phyloP scores from a whole-genome alignment of 768 basidiomycete species.

The Agrocybe praecox region DNA sequence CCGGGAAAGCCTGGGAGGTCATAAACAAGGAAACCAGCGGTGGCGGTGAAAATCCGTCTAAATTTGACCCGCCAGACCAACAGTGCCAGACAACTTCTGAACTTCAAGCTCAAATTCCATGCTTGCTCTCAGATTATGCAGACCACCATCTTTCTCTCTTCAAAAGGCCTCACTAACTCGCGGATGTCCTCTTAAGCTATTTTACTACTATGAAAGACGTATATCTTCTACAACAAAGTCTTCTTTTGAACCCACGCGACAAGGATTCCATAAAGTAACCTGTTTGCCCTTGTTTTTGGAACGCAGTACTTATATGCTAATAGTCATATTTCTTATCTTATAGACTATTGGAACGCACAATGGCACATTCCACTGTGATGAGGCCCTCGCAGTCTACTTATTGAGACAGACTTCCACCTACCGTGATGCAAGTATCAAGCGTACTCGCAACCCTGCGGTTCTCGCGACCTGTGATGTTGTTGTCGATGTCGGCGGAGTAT shows the following conservation, averaged over 20 bases:
- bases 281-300: neutral
- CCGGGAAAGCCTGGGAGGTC: neutral
- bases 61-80: neutral
- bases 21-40: neutral
- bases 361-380: constrained; percentile 96
- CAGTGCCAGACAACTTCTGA: too few species aligned
- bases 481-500: constrained; percentile 93
- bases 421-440: constrained; percentile 73
- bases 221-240: constrained; percentile 17
- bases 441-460: constrained; percentile 70
- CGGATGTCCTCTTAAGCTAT: constrained; percentile 1
- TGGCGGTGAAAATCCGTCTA: neutral
- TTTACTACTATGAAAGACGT: constrained; percentile 2
- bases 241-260: constrained; percentile 33
- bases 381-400: constrained; percentile 93
- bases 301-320: neutral
- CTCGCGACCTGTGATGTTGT: constrained; percentile 89
- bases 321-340: neutral
- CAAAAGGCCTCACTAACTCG: too few species aligned
- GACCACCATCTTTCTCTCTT: too few species aligned
- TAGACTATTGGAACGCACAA: constrained; percentile 93
- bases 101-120: too few species aligned
- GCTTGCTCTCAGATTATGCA: too few species aligned
- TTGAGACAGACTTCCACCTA: constrained; percentile 78
- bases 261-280: constrained; percentile 42